Base-by-base conservation (phyloP, 805 yeast species). In the Lachancea mirantina region DNA sequence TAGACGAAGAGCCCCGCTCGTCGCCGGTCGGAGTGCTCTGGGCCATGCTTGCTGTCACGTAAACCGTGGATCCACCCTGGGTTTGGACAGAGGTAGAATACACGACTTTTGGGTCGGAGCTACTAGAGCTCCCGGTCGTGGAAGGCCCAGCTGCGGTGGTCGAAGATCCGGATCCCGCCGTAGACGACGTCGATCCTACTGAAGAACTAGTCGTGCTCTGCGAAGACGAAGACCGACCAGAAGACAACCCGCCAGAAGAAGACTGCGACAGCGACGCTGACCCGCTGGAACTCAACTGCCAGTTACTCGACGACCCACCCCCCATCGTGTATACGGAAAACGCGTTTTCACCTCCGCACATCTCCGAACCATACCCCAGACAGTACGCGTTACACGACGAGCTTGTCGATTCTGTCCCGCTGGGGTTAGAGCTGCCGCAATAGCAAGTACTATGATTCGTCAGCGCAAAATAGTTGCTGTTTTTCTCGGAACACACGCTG, bases 331-430 rank as follows among this genome's bases (percentile, higher is more conserved):
- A 74, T 16, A 75, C 65, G 16, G 65, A 54, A 44, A 61, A 78
- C 23, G 70, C 64, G 27, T 49, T 34, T 11, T 68, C 61, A 23
- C 80, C 80, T 41, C 85, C 85, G 59, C 94, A 84, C 33, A 50
- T 62, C 38, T 79, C 81, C 1, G 28, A 6, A 5, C 67, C 64
- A 47, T 67, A 82, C 6, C 85, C 92, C 21, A 47, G 57, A 55
- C 94, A 84, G 5, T 44, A 21, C 1, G 54, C 42, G 34, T 41
- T 35, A 39, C 61, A 56, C 4, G 43, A 29, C 8, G 18, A 26
- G 18, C 40, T 27, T 7, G 42, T 30, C 4, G 48, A 19, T n/a
- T 40, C 40, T 8, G 42, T 30, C 8, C 23, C 20, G 5, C 42
- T 23, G 3, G 59, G 54, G 21, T 40, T 33, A 9, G 41, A 36